Evolutionary conservation across 805 yeast genomes (phyloP).

Genomic region (Candida maris): DNA sequence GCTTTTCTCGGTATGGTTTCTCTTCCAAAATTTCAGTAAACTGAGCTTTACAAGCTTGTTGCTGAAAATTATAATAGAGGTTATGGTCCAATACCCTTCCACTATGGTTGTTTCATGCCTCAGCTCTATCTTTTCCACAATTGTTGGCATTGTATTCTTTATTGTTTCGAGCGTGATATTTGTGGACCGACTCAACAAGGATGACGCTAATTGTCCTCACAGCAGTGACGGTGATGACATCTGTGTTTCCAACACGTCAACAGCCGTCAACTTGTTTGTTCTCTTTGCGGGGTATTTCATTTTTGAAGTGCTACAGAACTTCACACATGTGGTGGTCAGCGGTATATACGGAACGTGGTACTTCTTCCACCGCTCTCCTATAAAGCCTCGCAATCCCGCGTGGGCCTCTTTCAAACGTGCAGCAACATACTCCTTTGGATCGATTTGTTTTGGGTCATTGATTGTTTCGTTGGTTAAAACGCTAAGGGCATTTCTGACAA

Average conservation of each 20-base stretch:
- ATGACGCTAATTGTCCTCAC: constrained; percentile 53
- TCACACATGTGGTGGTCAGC: constrained; percentile 75
- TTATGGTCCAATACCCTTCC: constrained; percentile 69
- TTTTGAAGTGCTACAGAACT: constrained; percentile 76
- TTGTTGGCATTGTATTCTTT: constrained; percentile 60
- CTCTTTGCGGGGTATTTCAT: constrained; percentile 82
- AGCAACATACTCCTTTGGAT: constrained; percentile 82
- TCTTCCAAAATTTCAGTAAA: constrained; percentile 24
- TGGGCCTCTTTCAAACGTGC: constrained; percentile 75
- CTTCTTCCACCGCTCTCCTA: constrained; percentile 51
- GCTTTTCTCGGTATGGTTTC: constrained; percentile 19
- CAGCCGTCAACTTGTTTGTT: constrained; percentile 46
- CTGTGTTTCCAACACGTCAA: constrained; percentile 29
- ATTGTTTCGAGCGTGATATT: constrained; percentile 58
- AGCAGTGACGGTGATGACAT: constrained; percentile 26
- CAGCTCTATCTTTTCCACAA: constrained; percentile 44
- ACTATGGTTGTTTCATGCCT: constrained; percentile 45
- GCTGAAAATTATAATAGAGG: constrained; percentile 56
- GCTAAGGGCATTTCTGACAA: constrained; percentile 49
- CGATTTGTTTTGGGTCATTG: constrained; percentile 77
- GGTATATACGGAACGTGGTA: constrained; percentile 93
- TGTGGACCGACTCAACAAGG: constrained; percentile 22
- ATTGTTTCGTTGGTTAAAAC: constrained; percentile 74
- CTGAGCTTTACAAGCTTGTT: constrained; percentile 29
- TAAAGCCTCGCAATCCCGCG: constrained; percentile 74